Percentiles rank a stretch among this genome's conserved stretches.
phyloP scores from a whole-genome alignment of 2,329 filamentous ascomycete species.

The Stagonosporopsis chrysanthemi region DNA sequence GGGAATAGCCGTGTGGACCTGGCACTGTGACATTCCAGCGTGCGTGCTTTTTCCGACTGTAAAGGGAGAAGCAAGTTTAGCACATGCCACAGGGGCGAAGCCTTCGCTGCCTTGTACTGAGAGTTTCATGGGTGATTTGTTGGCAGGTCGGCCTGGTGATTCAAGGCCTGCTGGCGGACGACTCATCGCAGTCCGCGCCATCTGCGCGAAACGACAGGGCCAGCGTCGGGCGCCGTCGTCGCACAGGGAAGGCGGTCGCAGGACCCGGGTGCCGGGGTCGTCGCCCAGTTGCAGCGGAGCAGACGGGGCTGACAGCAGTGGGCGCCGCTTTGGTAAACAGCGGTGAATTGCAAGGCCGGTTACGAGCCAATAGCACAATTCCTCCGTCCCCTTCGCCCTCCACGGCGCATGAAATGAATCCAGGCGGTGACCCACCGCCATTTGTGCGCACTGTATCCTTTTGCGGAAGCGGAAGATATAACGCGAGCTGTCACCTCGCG shows the following conservation, averaged over 20 bases:
- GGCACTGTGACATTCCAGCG: conserved; percentile 11
- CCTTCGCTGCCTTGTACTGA: conserved; percentile 4
- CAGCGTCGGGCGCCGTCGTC: conserved; percentile 23
- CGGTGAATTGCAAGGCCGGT: conserved; percentile 30
- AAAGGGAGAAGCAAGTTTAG: conserved; percentile 17
- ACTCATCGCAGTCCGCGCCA: conserved; percentile 35
- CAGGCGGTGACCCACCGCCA: conserved; percentile 41
- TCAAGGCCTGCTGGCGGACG: conserved; percentile 28
- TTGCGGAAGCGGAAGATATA: conserved; percentile 41
- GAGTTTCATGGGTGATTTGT: conserved; percentile 18
- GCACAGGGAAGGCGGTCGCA: conserved; percentile 36
- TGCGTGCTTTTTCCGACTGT: conserved; percentile 17
- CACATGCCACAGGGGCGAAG: background rate
- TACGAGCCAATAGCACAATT: conserved; percentile 30
- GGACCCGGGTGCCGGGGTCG: conserved; percentile 37
- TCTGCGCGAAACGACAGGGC: conserved; percentile 31
- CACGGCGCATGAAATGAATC: conserved; percentile 40
- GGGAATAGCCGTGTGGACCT: conserved; percentile 6
- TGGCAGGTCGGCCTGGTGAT: conserved; percentile 28
- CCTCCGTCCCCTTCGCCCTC: conserved; percentile 30
- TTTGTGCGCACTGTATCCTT: conserved; percentile 23
- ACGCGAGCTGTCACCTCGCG: conserved; percentile 36
- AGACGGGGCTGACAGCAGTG: conserved; percentile 33
- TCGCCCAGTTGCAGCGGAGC: conserved; percentile 25
- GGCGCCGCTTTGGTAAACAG: conserved; percentile 33